Evolutionary conservation across 1,284 basidiomycete species (phyloP).

Genomic region (Phellopilus nigrolimitatus): DNA sequence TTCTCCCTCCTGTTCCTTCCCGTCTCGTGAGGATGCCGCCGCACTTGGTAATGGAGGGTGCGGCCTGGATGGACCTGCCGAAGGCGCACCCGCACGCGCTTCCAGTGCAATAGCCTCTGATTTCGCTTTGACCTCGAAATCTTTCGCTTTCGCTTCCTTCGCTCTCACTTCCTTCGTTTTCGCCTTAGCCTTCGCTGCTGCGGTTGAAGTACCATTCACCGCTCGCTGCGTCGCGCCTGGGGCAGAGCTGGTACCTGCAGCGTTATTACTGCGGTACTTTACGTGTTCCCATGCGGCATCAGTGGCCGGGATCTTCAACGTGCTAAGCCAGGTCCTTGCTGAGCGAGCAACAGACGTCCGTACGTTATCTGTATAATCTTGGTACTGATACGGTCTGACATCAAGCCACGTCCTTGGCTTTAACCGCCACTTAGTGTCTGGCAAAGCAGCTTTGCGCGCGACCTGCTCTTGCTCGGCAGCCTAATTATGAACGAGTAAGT

Average conservation of each 20-base stretch:
- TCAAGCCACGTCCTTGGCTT: conserved; percentile 55
- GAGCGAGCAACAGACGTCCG: conserved; percentile 42
- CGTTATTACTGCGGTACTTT: conserved; percentile 28
- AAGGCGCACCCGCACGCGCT: background rate
- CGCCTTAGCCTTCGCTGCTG: conserved; percentile 38
- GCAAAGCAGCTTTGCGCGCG: conserved; percentile 29
- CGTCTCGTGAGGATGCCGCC: background rate
- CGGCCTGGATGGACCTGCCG: background rate
- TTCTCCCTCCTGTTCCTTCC: conserved; percentile 11
- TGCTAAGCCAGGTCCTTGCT: conserved; percentile 42
- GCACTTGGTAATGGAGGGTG: background rate
- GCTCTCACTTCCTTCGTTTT: conserved; percentile 42
- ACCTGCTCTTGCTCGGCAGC: conserved; percentile 43
- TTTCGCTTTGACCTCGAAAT: conserved; percentile 45
- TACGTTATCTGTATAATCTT: conserved; percentile 41
- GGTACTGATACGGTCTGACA: conserved; percentile 62
- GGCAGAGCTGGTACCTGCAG: conserved; percentile 2
- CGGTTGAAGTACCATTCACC: conserved; percentile 25
- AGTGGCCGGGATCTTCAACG: conserved; percentile 47
- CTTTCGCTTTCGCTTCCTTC: conserved; percentile 42
- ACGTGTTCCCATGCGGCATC: conserved; percentile 53
- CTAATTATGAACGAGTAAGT: conserved; percentile 31
- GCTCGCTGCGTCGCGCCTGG: conserved; percentile 19
- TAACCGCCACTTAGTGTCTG: conserved; percentile 40
- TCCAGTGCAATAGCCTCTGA: conserved; percentile 37